Base-by-base conservation (phyloP, 805 yeast species). In the Lipomyces chichibuensis region DNA sequence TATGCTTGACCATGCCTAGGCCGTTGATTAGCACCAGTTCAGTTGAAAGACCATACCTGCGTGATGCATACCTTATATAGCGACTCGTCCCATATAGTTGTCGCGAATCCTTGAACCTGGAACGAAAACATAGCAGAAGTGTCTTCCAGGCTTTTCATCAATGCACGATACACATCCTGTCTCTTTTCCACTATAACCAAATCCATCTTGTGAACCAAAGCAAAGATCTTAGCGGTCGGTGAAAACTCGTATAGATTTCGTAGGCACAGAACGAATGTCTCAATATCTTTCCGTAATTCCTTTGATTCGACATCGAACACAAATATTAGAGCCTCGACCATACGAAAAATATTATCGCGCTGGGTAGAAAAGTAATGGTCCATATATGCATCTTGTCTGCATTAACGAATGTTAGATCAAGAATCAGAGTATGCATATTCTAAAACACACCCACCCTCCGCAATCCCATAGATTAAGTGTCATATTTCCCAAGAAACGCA, bases 71-170 rank as follows among this genome's bases (percentile, higher is more conserved):
- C 68, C 77, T 90, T 93, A 77, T 94, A 95, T 66, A 94, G 81
- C 74, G 94, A 87, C 77, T 94, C 98, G 79, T 94, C 98, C 98
- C 98, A 94, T 65, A 94, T 94, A 0, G 97, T 91, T 0, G 98
- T 95, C 5, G 97, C 94, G 76, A 92, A 94, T 1, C 98, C 98
- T 17, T 86, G 82, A 14, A 69, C 64, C 25, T 67, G 64, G 35
- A 69, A 69, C 27, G 67, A 61, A 52, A 67, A 67, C 67, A 67
- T 63, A 14, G 63, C 70, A 2, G 96, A 88, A 17, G 91, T 89
- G 59, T 86, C 87, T 72, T 88, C 89, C 68, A 95, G 79, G 74
- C 89, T 90, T 61, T 85, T 87, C 90, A 92, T 89, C 89, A 94
- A 92, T 25, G 91, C 86, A 20, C 84, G 84, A 75, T 92, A 93